A percentile compares a stretch with the other conserved stretches of the same genome.
Evolutionary conservation across 2,329 filamentous ascomycete genomes (phyloP).

Genomic region (Leptoxyphium fumago): DNA sequence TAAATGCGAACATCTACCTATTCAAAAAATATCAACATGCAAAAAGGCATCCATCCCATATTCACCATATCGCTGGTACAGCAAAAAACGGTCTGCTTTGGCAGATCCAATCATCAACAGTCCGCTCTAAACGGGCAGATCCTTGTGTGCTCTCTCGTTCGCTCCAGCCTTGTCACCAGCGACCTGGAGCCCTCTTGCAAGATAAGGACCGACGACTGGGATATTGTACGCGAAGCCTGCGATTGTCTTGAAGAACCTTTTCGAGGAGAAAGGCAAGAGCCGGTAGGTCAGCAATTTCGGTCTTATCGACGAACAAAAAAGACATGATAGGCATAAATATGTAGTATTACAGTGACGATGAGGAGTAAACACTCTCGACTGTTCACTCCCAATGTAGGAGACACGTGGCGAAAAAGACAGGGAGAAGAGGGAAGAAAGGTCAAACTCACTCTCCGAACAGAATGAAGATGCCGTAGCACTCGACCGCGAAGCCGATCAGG

Average conservation of each 20-base stretch:
- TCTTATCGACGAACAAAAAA: too few relatives aligned
- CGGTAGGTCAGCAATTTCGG: neutral
- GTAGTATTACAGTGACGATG: too few relatives aligned
- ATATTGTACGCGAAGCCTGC: slow-evolving; percentile 72
- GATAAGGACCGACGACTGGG: slow-evolving; percentile 75
- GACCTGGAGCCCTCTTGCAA: slow-evolving; percentile 58
- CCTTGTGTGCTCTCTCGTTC: slow-evolving; percentile 51
- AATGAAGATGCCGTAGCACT: slow-evolving; percentile 83
- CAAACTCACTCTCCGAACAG: slow-evolving; percentile 62
- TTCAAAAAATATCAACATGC: neutral
- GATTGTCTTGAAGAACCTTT: slow-evolving; percentile 70
- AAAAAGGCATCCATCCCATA: neutral
- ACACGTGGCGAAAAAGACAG: neutral
- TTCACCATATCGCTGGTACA: too few relatives aligned
- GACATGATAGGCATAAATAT: too few relatives aligned
- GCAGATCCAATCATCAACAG: too few relatives aligned
- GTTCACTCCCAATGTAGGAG: neutral
- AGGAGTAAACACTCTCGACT: too few relatives aligned
- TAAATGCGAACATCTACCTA: neutral
- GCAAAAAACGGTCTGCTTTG: too few relatives aligned
- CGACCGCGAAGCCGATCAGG: slow-evolving; percentile 75
- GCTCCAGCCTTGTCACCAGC: slow-evolving; percentile 54
- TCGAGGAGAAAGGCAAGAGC: neutral
- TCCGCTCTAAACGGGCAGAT: slow-evolving; percentile 53
- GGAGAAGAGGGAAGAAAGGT: neutral